These are phyloP conservation scores for Aspergillus carbonarius DNA, from an alignment of 2,329 filamentous ascomycete species.

Conservation along the genomic window DNA sequence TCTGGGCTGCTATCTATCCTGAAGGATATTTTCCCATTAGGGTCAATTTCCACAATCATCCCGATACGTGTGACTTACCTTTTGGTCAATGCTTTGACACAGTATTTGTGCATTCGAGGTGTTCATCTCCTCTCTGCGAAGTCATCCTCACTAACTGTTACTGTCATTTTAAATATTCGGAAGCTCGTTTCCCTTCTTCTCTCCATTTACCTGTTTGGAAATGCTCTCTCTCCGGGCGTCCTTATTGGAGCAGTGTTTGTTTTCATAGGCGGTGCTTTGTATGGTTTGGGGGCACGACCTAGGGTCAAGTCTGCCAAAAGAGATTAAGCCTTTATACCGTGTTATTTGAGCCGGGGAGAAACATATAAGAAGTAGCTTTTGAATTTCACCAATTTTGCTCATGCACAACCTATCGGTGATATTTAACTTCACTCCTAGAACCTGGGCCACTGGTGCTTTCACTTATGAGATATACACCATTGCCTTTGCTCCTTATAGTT, in stretches of 20 bases:
- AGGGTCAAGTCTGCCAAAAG: constrained; percentile 26
- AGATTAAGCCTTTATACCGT: constrained; percentile 14
- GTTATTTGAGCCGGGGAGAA: no score
- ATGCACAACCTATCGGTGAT: no score
- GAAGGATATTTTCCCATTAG: constrained; percentile 7
- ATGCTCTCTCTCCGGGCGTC: constrained; percentile 73
- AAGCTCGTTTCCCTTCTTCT: constrained; percentile 89
- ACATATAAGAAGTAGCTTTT: no score
- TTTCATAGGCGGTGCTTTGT: constrained; percentile 86
- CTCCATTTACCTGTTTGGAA: constrained; percentile 94
- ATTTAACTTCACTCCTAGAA: no score
- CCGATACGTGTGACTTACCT: constrained; percentile 42
- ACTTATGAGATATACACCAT: not conserved
- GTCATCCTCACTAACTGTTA: constrained; percentile 89
- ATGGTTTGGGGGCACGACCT: constrained; percentile 61
- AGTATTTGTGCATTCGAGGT: constrained; percentile 91
- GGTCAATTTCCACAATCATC: constrained; percentile 26
- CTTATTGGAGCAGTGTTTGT: constrained; percentile 79
- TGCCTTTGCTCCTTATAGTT: not conserved
- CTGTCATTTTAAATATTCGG: constrained; percentile 91
- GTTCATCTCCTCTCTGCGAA: constrained; percentile 91
- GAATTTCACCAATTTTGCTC: no score
- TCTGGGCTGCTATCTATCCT: not conserved
- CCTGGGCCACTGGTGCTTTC: not conserved
- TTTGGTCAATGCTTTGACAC: constrained; percentile 68